Percentiles rank a stretch among this genome's conserved stretches.
These are phyloP conservation scores for Candida sp. DNA, from an alignment of 1,139 yeast genomes.

Conservation along the genomic window DNA sequence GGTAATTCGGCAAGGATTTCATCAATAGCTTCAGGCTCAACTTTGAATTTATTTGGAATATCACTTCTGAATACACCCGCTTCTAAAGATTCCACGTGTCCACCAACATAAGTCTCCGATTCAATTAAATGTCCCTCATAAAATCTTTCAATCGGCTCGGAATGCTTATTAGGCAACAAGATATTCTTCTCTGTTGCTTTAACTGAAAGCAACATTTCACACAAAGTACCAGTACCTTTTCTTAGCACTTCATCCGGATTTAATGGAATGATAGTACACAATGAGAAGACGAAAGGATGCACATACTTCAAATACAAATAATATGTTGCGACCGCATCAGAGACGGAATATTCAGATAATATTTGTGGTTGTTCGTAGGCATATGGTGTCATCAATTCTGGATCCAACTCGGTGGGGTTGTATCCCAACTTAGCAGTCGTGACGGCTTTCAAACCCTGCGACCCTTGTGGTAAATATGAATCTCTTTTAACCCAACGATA, in stretches of 20 bases:
- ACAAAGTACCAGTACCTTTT: slow-evolving; percentile 97
- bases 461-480: slow-evolving; percentile 95
- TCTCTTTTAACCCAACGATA: slow-evolving; percentile 99
- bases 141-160: slow-evolving; percentile 89
- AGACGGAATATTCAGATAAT: slow-evolving; percentile 93
- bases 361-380: slow-evolving; percentile 93
- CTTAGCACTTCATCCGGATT: slow-evolving; percentile 96
- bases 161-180: slow-evolving; percentile 87
- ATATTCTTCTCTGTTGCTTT: slow-evolving; percentile 84
- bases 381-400: slow-evolving; percentile 97
- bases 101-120: slow-evolving; percentile 98
- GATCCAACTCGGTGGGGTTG: slow-evolving; percentile 95
- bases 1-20: slow-evolving; percentile 73
- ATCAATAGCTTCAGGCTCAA: slow-evolving; percentile 82
- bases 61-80: slow-evolving; percentile 98
- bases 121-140: slow-evolving; percentile 93
- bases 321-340: slow-evolving; percentile 99
- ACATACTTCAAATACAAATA: slow-evolving; percentile 95
- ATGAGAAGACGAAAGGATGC: slow-evolving; percentile 94
- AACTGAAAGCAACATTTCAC: slow-evolving; percentile 97
- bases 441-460: slow-evolving; percentile 97
- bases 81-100: slow-evolving; percentile 96
- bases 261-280: slow-evolving; percentile 92
- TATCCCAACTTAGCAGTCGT: slow-evolving; percentile 95
- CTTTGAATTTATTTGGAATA: slow-evolving; percentile 65